A percentile compares a stretch with the other conserved stretches of the same genome.
phyloP scores from a whole-genome alignment of 2,329 filamentous ascomycete genomes.

The Sporothrix pallida region DNA sequence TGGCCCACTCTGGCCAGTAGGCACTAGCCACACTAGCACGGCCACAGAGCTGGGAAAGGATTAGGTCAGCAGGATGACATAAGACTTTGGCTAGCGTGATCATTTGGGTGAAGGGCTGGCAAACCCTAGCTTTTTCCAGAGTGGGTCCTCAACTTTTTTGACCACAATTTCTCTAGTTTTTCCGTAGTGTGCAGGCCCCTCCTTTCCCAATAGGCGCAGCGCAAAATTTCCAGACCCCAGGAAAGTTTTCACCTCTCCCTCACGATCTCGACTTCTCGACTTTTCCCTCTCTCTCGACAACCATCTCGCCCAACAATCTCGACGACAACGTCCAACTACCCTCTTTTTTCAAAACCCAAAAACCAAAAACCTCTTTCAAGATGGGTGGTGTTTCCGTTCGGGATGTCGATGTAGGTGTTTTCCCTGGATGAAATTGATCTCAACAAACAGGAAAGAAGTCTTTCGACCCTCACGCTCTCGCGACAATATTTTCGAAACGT shows the following conservation, averaged over 20 bases:
- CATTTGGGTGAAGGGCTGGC: constrained; percentile 18
- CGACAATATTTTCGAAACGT: constrained; percentile 6
- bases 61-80: constrained; percentile 16
- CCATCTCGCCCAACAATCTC: constrained; percentile 25
- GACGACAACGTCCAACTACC: constrained; percentile 8
- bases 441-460: constrained; percentile 14
- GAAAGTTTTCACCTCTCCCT: background rate
- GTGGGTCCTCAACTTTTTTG: constrained; percentile 24
- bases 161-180: background rate
- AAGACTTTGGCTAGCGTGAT: background rate
- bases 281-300: constrained; percentile 33
- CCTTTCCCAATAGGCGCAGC: background rate
- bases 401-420: constrained; percentile 78
- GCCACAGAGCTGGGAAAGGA: background rate
- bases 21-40: constrained; percentile 28
- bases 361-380: constrained; percentile 49
- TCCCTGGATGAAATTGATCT: constrained; percentile 37
- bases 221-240: constrained; percentile 12
- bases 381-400: constrained; percentile 83
- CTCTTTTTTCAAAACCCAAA: constrained; percentile 22
- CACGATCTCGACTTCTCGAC: constrained; percentile 23
- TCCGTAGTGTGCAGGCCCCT: constrained; percentile 13
- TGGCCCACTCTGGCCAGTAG: background rate
- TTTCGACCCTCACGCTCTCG: constrained; percentile 29
- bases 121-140: constrained; percentile 23